phyloP scores from a whole-genome alignment of 2,329 filamentous ascomycete species.

The Trichoderma arundinaceum region DNA sequence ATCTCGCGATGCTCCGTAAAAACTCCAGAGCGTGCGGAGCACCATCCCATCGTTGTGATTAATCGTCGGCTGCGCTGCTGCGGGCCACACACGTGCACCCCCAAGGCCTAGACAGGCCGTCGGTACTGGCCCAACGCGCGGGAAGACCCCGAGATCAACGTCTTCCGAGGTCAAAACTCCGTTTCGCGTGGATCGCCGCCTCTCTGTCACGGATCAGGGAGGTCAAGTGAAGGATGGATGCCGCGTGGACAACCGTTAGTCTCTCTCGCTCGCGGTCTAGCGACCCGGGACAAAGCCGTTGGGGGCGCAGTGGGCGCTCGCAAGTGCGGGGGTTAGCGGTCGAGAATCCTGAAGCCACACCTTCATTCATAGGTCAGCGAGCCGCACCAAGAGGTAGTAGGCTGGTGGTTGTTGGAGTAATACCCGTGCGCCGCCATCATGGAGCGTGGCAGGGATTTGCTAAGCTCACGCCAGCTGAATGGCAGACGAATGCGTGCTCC shows the following conservation, averaged over 20 bases:
- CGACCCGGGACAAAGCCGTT: conserved; percentile 21
- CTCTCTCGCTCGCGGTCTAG: background rate
- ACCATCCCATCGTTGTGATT: background rate
- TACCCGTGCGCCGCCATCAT: conserved; percentile 1
- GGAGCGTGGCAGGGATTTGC: conserved; percentile 10
- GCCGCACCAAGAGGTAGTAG: background rate
- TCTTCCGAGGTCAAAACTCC: conserved; percentile 16
- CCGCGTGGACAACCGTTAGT: conserved; percentile 27
- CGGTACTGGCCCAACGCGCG: conserved; percentile 5
- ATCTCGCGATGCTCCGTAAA: conserved; percentile 24
- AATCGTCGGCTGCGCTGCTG: conserved; percentile 13
- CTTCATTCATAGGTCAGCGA: conserved; percentile 8
- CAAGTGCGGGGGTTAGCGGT: conserved; percentile 30
- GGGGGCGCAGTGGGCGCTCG: conserved; percentile 16
- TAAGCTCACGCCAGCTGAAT: conserved; percentile 22
- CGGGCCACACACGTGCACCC: conserved; percentile 11
- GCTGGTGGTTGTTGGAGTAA: conserved; percentile 1
- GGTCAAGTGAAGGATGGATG: conserved; percentile 23
- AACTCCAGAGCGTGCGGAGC: conserved; percentile 1
- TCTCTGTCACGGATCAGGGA: conserved; percentile 21
- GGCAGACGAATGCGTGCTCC: background rate
- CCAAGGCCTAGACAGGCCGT: conserved; percentile 3
- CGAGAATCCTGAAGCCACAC: conserved; percentile 24
- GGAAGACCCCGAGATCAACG: conserved; percentile 13
- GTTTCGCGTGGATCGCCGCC: conserved; percentile 26